Conservation (phyloP, 2,329 filamentous ascomycete species). For the Colletotrichum cuscutae region DNA sequence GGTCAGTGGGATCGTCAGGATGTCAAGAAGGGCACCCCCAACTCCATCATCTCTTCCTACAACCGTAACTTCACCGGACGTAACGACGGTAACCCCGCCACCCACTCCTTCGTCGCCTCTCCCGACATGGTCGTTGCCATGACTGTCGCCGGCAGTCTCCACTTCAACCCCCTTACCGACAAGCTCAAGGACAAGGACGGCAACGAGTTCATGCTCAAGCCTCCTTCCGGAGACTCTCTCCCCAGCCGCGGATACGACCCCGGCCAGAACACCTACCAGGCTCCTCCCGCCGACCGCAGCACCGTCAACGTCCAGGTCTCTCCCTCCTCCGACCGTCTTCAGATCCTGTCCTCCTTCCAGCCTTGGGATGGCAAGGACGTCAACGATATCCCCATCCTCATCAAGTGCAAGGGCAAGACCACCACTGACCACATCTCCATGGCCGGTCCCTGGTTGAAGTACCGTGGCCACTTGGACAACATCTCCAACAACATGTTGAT, state of each 20-base stretch:
- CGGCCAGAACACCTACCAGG: slow-evolving; percentile 94
- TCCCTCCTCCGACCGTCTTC: slow-evolving; percentile 91
- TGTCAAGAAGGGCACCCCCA: slow-evolving; percentile 93
- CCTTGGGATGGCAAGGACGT: slow-evolving; percentile 95
- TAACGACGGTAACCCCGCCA: slow-evolving; percentile 95
- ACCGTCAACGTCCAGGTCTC: slow-evolving; percentile 83
- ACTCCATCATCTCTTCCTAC: slow-evolving; percentile 98
- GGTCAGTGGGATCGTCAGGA: slow-evolving; percentile 96
- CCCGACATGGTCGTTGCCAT: slow-evolving; percentile 90
- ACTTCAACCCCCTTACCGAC: slow-evolving; percentile 96
- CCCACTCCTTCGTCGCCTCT: slow-evolving; percentile 92
- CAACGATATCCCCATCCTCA: slow-evolving; percentile 85
- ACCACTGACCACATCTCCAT: slow-evolving; percentile 98
- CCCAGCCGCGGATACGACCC: slow-evolving; percentile 87
- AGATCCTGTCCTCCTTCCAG: slow-evolving; percentile 87
- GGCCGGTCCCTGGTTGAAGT: slow-evolving; percentile 98
- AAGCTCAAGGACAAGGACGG: slow-evolving; percentile 94
- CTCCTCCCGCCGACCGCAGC: slow-evolving; percentile 83
- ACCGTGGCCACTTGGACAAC: slow-evolving; percentile 98
- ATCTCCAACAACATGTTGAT: slow-evolving; percentile 99
- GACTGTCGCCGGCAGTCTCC: slow-evolving; percentile 83
- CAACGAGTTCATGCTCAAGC: slow-evolving; percentile 90
- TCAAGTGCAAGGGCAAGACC: slow-evolving; percentile 97
- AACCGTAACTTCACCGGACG: slow-evolving; percentile 99
- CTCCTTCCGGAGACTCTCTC: slow-evolving; percentile 84